phyloP scores from a whole-genome alignment of 2,329 filamentous ascomycete species.

The Corynespora cassiicola region DNA sequence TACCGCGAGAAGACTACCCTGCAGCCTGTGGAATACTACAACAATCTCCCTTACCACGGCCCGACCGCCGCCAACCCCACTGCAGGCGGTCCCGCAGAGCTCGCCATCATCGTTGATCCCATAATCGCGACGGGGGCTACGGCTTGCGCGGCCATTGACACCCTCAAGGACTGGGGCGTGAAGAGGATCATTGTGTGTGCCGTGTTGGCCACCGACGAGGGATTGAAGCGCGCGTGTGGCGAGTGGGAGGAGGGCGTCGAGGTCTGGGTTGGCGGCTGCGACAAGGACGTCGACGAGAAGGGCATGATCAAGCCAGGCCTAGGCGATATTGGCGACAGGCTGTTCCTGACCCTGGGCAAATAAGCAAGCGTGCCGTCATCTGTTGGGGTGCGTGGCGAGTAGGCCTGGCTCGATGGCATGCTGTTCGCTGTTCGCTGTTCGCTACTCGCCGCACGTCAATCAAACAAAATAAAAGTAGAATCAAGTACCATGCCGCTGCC shows the following conservation, averaged over 20 bases:
- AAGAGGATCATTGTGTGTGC: constrained; percentile 77
- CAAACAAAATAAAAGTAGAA: too few relatives aligned
- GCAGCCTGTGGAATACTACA: constrained; percentile 95
- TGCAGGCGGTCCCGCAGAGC: constrained; percentile 52
- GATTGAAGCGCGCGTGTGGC: constrained; percentile 72
- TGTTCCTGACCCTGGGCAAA: constrained; percentile 90
- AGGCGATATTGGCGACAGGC: constrained; percentile 87
- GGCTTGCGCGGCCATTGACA: constrained; percentile 86
- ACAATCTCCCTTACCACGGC: constrained; percentile 84
- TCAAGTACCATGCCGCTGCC: too few relatives aligned
- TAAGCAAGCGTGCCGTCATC: too few relatives aligned
- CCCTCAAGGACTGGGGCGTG: constrained; percentile 90
- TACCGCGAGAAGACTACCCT: constrained; percentile 90
- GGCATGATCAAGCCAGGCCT: constrained; percentile 93
- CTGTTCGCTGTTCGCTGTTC: too few relatives aligned
- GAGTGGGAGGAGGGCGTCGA: constrained; percentile 81
- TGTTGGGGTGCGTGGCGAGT: too few relatives aligned
- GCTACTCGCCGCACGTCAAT: too few relatives aligned
- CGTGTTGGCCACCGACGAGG: constrained; percentile 74
- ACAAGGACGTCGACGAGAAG: constrained; percentile 73
- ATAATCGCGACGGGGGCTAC: constrained; percentile 94
- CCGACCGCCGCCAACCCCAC: constrained; percentile 50
- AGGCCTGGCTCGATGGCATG: too few relatives aligned
- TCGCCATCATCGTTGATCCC: constrained; percentile 88
- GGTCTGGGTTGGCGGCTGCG: constrained; percentile 83